A percentile compares a stretch with the other conserved stretches of the same genome.
Evolutionary conservation across 208 protist species (phyloP).

Genomic region (Leishmania martiniquensis): DNA sequence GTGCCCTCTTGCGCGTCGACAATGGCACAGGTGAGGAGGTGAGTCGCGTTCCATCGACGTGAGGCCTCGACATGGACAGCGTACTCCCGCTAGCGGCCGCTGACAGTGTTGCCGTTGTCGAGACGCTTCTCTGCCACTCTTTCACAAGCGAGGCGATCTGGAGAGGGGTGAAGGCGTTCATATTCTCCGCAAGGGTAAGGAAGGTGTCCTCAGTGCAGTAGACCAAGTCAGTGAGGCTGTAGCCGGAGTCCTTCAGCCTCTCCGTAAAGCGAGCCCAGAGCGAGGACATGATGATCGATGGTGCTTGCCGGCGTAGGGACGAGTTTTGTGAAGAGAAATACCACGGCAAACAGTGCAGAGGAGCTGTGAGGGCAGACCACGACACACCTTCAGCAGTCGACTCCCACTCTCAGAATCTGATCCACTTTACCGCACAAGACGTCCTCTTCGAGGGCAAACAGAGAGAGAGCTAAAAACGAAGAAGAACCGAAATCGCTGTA

Average conservation of each 20-base stretch:
- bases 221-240: slow-evolving; percentile 57
- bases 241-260: slow-evolving; percentile 55
- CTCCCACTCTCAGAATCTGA: too few relatives aligned
- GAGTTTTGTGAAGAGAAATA: neutral
- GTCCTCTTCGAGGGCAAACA: neutral
- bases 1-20: neutral
- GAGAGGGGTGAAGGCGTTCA: slow-evolving; percentile 55
- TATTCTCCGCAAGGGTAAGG: slow-evolving; percentile 55
- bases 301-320: neutral
- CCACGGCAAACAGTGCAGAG: neutral
- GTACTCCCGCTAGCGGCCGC: neutral
- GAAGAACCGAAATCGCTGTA: neutral
- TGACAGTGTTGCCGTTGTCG: neutral
- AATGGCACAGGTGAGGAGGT: neutral
- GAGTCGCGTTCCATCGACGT: neutral
- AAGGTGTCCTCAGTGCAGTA: slow-evolving; percentile 74
- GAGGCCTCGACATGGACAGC: neutral
- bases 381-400: neutral
- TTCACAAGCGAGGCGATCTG: slow-evolving; percentile 47
- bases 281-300: slow-evolving; percentile 34
- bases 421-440: too few relatives aligned
- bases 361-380: neutral
- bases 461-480: neutral
- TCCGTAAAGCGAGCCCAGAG: slow-evolving; percentile 56
- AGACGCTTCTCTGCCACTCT: slow-evolving; percentile 41